Percentiles rank a stretch among this genome's conserved stretches.
Evolutionary conservation across 257 asterid species (phyloP).

Genomic region (Plantago major): DNA sequence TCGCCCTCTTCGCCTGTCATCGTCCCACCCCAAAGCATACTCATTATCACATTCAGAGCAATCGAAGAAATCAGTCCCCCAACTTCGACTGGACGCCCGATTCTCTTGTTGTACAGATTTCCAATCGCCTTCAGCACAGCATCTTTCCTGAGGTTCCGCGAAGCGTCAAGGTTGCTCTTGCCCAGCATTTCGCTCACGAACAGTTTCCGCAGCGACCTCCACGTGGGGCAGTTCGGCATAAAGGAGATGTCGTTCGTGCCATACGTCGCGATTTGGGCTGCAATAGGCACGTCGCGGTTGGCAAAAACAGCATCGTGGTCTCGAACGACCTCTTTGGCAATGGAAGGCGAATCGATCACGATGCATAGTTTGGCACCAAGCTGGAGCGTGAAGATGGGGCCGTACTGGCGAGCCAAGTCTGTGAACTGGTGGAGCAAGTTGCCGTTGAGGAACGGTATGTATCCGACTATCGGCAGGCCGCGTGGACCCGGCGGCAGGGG

Average conservation of each 20-base stretch:
- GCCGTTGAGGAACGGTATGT: background rate
- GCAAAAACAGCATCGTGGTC: constrained; percentile 32
- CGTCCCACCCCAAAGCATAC: background rate
- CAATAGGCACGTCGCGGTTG: constrained; percentile 16
- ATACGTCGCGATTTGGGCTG: background rate
- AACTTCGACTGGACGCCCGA: background rate
- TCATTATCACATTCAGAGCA: background rate
- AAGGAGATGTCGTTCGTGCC: background rate
- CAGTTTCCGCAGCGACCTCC: background rate
- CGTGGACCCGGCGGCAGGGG: background rate
- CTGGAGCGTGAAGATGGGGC: constrained; percentile 28
- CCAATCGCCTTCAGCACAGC: background rate
- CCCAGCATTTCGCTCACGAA: constrained; percentile 4
- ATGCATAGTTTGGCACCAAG: constrained; percentile 24
- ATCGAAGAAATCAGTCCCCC: background rate
- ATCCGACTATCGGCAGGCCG: background rate
- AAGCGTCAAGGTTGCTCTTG: background rate
- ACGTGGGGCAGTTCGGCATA: background rate
- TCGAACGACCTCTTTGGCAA: constrained; percentile 26
- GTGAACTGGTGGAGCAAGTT: constrained; percentile 11
- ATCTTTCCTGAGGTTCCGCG: background rate
- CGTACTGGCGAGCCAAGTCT: constrained; percentile 14
- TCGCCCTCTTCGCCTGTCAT: constrained; percentile 1
- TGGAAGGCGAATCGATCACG: constrained; percentile 29
- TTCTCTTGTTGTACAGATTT: background rate